Base-by-base conservation (phyloP, 306 rosid species). In the Datisca glomerata region DNA sequence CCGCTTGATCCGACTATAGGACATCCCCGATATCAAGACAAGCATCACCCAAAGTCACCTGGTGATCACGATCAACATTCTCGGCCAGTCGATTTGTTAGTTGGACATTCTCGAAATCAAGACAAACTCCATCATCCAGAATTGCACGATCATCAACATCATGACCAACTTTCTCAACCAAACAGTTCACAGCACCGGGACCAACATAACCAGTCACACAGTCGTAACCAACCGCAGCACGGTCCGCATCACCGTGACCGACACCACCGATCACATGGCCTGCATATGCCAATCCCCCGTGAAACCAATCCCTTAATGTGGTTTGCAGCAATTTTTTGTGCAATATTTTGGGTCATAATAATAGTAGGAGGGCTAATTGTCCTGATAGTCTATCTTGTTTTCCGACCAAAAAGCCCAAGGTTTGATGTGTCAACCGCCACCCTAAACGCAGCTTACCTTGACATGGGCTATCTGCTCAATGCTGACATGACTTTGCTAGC, bases 391-490 rank as follows among this genome's bases (percentile, higher is more conserved):
- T 91, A 78, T 68, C 79, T 84, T 21, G 53, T 91, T 57, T 73
- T 74, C 24, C 96, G 94, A 0, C 98, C 98, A 2, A 77, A 70
- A 36, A 70, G 62, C 48, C 98, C 96, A 3, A 66, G 57, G 18
- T 84, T 91, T 21, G 78, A 84, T 1, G 53, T 91, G n/a, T 50
- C 96, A 1, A 8, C 73, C 7, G 92, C 63, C 17, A 66, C 73
- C 10, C 59, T 91, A 3, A 80, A 80, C 28, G 86, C 92, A 39
- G 98, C 98, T 2, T 91, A 91, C 50, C 93, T 91, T 6, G 98
- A 91, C 72, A 51, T 72, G 74, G 98, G 98, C 0, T 67, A 84
- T 55, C 69, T 84, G 13, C 94, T 91, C 20, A 84, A 91, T 32
- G 98, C 94, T 9, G 96, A 91, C 57, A 3, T 80, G n/a, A 74